Conservation (phyloP, 2,329 filamentous ascomycete species). For the Xylaria sp. region DNA sequence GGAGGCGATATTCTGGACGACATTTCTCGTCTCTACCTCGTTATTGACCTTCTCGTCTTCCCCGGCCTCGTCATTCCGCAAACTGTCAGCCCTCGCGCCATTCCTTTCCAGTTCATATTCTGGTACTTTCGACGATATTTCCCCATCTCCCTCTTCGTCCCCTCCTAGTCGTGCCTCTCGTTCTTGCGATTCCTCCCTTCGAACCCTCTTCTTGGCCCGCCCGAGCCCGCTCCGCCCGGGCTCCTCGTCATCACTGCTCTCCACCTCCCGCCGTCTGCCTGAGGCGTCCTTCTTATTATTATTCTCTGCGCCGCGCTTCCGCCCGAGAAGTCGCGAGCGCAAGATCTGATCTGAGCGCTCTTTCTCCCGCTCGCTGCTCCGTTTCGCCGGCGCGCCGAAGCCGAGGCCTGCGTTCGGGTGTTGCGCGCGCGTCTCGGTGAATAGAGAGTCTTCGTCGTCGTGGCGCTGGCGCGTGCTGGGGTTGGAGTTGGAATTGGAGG, state of each 20-base stretch:
- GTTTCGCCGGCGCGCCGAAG: slow-evolving; percentile 25
- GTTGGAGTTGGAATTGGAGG: neutral
- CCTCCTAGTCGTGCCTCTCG: slow-evolving; percentile 10
- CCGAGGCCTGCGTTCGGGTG: slow-evolving; percentile 47
- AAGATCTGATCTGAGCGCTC: slow-evolving; percentile 38
- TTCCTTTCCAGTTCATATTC: slow-evolving; percentile 1
- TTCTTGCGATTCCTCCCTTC: slow-evolving; percentile 26
- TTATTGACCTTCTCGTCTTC: neutral
- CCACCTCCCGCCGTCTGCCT: slow-evolving; percentile 35
- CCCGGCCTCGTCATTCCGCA: neutral
- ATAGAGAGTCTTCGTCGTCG: slow-evolving; percentile 37
- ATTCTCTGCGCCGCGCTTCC: slow-evolving; percentile 35
- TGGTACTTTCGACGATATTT: neutral
- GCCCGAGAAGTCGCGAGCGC: slow-evolving; percentile 43
- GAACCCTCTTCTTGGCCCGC: slow-evolving; percentile 45
- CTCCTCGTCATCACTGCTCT: slow-evolving; percentile 49
- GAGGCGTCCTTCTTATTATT: neutral
- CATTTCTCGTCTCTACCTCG: neutral
- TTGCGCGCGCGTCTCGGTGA: slow-evolving; percentile 39
- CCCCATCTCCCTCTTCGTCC: neutral
- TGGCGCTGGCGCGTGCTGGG: neutral
- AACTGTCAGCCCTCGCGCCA: neutral
- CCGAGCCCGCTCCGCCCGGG: slow-evolving; percentile 49
- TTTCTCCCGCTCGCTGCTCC: slow-evolving; percentile 13
- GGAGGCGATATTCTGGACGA: neutral